Conservation (phyloP, 75 land plant species). For the Adiantum capillusveneris region DNA sequence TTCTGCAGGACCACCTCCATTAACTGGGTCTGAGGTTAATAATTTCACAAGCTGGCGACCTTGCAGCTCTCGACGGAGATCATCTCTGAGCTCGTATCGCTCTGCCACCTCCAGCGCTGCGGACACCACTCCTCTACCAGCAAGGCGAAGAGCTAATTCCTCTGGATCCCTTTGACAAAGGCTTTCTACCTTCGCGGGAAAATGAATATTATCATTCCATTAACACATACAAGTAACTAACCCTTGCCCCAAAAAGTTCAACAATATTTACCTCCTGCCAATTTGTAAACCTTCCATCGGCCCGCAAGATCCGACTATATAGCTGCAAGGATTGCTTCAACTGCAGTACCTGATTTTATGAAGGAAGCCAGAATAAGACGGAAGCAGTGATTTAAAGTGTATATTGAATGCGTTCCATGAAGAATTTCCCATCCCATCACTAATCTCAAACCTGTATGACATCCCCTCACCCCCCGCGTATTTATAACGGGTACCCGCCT, state of each 20-base stretch:
- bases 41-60: slow-evolving; percentile 96
- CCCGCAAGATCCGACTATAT: slow-evolving; percentile 70
- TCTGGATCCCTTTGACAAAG: slow-evolving; percentile 93
- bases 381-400: too few species aligned
- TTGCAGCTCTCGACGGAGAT: slow-evolving; percentile 83
- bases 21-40: slow-evolving; percentile 82
- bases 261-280: slow-evolving; percentile 93
- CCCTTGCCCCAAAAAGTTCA: not conserved
- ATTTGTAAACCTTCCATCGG: slow-evolving; percentile 57
- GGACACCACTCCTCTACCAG: slow-evolving; percentile 93
- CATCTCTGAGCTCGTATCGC: slow-evolving; percentile 72
- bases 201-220: not conserved
- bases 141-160: slow-evolving; percentile 87
- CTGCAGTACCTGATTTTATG: slow-evolving; percentile 80
- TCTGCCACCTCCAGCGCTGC: slow-evolving; percentile 98
- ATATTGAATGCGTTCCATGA: too few species aligned
- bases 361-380: too few species aligned
- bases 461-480: too few species aligned
- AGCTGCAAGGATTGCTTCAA: slow-evolving; percentile 68
- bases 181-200: slow-evolving; percentile 66
- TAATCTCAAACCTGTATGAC: too few species aligned
- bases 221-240: not conserved
- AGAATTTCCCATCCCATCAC: too few species aligned
- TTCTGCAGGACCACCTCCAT: slow-evolving; percentile 98
- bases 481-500: too few species aligned